Conservation (phyloP, 305 asterid genomes). For the Lippia alba region DNA sequence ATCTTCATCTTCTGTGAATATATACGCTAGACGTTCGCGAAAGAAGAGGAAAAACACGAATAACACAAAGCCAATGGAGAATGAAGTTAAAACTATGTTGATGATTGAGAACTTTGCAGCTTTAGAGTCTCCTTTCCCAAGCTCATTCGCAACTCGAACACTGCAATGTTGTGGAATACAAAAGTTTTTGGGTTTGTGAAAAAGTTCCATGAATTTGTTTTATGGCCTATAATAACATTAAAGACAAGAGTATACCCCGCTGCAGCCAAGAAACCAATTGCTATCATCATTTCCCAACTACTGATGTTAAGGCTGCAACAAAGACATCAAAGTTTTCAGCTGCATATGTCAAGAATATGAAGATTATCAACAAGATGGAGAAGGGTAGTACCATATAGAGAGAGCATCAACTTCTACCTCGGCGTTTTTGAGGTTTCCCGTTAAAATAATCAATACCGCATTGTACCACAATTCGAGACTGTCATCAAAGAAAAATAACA, state of each 20-base stretch:
- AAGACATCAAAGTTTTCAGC: neutral
- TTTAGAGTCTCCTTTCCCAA: slow-evolving; percentile 60
- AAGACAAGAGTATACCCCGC: slow-evolving; percentile 57
- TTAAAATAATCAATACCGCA: slow-evolving; percentile 61
- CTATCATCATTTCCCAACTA: slow-evolving; percentile 81
- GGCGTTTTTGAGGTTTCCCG: slow-evolving; percentile 60
- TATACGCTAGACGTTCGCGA: slow-evolving; percentile 54
- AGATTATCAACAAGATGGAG: neutral
- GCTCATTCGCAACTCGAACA: slow-evolving; percentile 75
- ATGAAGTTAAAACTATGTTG: slow-evolving; percentile 52
- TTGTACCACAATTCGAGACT: slow-evolving; percentile 81
- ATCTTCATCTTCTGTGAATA: slow-evolving; percentile 49
- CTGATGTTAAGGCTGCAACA: slow-evolving; percentile 64
- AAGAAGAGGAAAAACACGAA: slow-evolving; percentile 56
- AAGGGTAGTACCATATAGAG: slow-evolving; percentile 57
- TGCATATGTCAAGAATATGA: neutral
- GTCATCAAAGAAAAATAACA: slow-evolving; percentile 19
- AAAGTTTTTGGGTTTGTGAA: neutral
- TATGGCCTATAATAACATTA: neutral
- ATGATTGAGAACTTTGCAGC: slow-evolving; percentile 60
- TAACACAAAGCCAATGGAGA: slow-evolving; percentile 49
- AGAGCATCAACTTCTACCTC: slow-evolving; percentile 71
- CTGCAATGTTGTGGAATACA: slow-evolving; percentile 34
- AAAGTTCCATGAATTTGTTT: neutral
- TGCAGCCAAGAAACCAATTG: slow-evolving; percentile 73